Base-by-base conservation (phyloP, 306 rosid species). In the Cucurbita ficifolia region DNA sequence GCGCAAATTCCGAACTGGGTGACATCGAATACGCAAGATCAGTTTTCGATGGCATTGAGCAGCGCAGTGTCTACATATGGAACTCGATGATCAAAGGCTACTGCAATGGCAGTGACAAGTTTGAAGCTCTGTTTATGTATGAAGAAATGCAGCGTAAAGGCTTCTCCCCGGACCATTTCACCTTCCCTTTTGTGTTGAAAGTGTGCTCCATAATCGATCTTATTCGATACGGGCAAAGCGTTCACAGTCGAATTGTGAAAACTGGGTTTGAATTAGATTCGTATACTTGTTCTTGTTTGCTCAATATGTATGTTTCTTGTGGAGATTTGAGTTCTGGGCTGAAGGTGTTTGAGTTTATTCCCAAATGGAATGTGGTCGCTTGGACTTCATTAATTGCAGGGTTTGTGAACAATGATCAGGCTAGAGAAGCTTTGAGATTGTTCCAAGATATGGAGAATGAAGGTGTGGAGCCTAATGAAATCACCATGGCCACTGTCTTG, bases 361-460 rank as follows among this genome's bases (percentile, higher is more conserved):
- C 92, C 0, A 84, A 88, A 81, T 74, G 84, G 85, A 92, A 85
- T 80, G 88, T 89, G 71, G 95, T 88, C 61, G 97, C 92, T 75
- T 89, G 96, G 95, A 83, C 89, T 75, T 81, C 87, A 78, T 83
- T 92, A 84, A 84, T 92, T 89, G 76, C 86, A 12, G 91, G 85
- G 81, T 81, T 73, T 75, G 82, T 89, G 14, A 82, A 59, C 42
- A 83, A 80, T 70, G 48, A 51, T 45, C 73, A 42, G 57, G 69
- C 75, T 18, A 56, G 39, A 0, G 82, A 80, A 50, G 90, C 95
- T 75, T 21, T 89, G 60, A 74, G 77, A 82, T 81, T 80, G 78
- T 85, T 83, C 55, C 79, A 68, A 59, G 83, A 83, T 8, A 92
- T 86, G 96, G 85, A 72, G 3, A 45, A 55, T 54, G 78, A 73